Evolutionary conservation across 129 eudicot genomes (phyloP).

Genomic region (Kitagawia praeruptora): DNA sequence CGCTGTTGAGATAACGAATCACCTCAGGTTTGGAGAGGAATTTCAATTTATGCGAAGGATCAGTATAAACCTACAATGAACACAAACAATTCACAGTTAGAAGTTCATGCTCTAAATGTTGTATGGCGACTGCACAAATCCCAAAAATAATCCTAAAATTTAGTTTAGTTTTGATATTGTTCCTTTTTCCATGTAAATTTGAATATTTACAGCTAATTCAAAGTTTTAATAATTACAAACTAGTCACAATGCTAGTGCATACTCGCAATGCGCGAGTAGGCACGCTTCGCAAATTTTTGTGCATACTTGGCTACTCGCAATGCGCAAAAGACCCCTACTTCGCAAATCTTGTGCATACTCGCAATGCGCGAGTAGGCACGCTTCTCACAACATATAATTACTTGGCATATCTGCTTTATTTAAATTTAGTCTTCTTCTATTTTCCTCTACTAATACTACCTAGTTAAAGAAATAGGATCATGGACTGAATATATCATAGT

Average conservation of each 20-base stretch:
- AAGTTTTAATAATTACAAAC: neutral
- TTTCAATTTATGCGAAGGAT: constrained; percentile 26
- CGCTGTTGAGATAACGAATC: constrained; percentile 29
- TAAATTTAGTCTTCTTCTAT: neutral
- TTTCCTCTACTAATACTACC: neutral
- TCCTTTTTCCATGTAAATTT: neutral
- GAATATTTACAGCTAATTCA: neutral
- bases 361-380: neutral
- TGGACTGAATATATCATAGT: neutral
- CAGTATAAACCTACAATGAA: constrained; percentile 22
- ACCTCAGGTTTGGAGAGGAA: constrained; percentile 46
- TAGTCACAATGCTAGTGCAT: neutral
- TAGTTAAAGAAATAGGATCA: neutral
- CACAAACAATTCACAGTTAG: constrained; percentile 10
- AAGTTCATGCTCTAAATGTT: neutral
- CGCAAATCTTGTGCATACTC: neutral
- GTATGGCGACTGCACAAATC: neutral
- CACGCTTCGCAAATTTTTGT: neutral
- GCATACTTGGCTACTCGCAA: neutral
- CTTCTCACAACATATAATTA: neutral
- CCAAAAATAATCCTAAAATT: neutral
- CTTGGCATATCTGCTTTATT: neutral
- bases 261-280: neutral
- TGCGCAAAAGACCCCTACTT: neutral
- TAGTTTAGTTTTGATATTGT: neutral